Base-by-base conservation (phyloP, 192 early-diverging fungal species). In the Coemansia reversa region DNA sequence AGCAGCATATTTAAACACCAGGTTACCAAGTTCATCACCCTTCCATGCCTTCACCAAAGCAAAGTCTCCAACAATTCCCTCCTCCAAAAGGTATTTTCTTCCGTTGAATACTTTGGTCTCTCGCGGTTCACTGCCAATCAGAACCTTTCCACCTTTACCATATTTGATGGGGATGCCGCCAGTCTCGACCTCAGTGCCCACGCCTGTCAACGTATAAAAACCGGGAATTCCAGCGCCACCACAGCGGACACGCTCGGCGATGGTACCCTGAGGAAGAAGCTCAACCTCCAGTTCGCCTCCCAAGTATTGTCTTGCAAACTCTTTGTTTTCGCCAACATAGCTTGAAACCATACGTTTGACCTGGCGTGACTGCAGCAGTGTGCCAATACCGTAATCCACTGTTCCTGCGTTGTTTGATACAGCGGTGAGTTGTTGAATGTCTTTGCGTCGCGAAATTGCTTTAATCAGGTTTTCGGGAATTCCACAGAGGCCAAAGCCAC, bases 11-110 rank as follows among this genome's bases (percentile, higher is more conserved):
- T 77, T 84, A 81, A 91, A 91, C 18, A 90, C 74, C 25, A 90
- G 68, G 73, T 92, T 92, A 29, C 90, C 90, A n/a, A 86, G 81
- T 55, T 81, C 84, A 65, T 92, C 90, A 18, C 84, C 91, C 81
- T 92, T 92, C 89, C 89, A 92, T n/a, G 91, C 91, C 79, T 92
- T 92, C 66, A 92, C 83, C 14, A 92, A 71, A 0, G 88, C 84
- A 76, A 79, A 89, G 70, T 92, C 89, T 18, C 91, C 91, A 0
- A 75, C 77, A 28, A 92, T 91, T 8, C 87, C 84, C 67, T 91
- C 85, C 69, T 92, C 91, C 83, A 92, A 85, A n/a, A 92, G 73
- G 66, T 91, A 91, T 53, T 86, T 83, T 48, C 83, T 74, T 6
- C 85, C 85, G 45, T 86, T 84, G 60, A 90, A 90, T 50, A 80